Evolutionary conservation across 2,329 filamentous ascomycete species (phyloP).

Genomic region (Hypoxylon sp.): DNA sequence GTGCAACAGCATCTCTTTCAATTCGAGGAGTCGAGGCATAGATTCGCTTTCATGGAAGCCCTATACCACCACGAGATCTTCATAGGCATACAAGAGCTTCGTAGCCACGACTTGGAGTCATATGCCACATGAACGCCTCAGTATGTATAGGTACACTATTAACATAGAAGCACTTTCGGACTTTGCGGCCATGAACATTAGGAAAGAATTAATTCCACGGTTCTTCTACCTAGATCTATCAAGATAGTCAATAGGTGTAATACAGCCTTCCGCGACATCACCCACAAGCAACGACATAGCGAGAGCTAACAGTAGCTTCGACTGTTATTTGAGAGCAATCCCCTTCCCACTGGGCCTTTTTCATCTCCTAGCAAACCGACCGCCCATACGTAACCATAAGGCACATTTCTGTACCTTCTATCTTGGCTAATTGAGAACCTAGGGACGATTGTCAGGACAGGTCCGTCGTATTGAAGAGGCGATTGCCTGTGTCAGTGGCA

Average conservation of each 20-base stretch:
- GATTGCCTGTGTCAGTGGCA: slow-evolving; percentile 70
- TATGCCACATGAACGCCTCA: no score
- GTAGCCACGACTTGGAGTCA: no score
- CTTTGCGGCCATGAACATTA: neutral
- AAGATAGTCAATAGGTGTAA: neutral
- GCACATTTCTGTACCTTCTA: neutral
- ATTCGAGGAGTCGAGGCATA: neutral
- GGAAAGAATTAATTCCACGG: neutral
- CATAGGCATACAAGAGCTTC: neutral
- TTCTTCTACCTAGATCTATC: neutral
- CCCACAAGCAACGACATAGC: neutral
- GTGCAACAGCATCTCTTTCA: neutral
- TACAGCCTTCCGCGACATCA: neutral
- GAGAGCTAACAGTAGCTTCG: neutral
- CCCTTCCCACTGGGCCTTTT: neutral
- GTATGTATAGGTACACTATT: neutral
- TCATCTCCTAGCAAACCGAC: neutral
- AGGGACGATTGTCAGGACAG: slow-evolving; percentile 44
- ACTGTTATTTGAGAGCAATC: neutral
- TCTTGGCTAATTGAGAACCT: neutral
- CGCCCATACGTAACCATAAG: neutral
- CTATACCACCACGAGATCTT: no score
- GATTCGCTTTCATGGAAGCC: no score
- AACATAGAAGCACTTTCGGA: neutral
- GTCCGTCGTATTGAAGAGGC: slow-evolving; percentile 71